phyloP scores from a whole-genome alignment of 768 basidiomycete genomes.

The Russula lepida region DNA sequence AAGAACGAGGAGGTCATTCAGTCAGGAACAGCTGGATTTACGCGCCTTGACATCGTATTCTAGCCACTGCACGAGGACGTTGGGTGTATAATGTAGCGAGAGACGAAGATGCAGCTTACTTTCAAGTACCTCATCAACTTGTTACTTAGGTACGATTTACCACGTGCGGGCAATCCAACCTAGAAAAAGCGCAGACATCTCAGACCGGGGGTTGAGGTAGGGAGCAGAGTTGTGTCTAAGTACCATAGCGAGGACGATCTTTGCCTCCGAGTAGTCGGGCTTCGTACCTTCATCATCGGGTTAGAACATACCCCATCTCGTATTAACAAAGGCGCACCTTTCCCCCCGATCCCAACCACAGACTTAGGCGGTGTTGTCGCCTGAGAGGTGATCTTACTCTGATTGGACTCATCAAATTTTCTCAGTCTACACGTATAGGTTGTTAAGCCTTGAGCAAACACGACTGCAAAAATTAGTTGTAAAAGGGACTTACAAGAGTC shows the following conservation, averaged over 20 bases:
- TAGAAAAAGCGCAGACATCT: conserved; percentile 26
- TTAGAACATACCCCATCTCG: background rate
- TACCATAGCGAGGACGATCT: conserved; percentile 98
- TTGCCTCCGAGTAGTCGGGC: conserved; percentile 97
- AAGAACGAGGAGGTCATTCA: background rate
- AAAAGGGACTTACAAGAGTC: conserved; percentile 49
- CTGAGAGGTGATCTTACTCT: conserved; percentile 62
- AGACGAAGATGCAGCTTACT: conserved; percentile 33
- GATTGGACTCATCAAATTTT: conserved; percentile 67
- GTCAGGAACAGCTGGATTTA: background rate
- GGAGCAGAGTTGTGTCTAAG: conserved; percentile 13
- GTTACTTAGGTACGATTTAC: conserved; percentile 97
- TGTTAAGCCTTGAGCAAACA: background rate
- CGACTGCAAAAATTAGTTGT: background rate
- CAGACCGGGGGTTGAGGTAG: background rate
- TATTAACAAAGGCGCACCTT: conserved; percentile 43
- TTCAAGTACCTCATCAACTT: conserved; percentile 95
- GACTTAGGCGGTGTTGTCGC: conserved; percentile 73
- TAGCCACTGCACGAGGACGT: conserved; percentile 64
- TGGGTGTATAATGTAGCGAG: background rate
- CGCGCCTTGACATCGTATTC: conserved; percentile 93
- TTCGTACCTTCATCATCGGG: conserved; percentile 63
- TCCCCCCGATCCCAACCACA: conserved; percentile 83
- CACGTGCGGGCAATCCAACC: conserved; percentile 96
- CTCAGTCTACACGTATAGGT: conserved; percentile 46